Evolutionary conservation across 129 eudicot species (phyloP), one percentile per base, ranked within the genome.

Genomic region (Flaveria sonorensis): DNA sequence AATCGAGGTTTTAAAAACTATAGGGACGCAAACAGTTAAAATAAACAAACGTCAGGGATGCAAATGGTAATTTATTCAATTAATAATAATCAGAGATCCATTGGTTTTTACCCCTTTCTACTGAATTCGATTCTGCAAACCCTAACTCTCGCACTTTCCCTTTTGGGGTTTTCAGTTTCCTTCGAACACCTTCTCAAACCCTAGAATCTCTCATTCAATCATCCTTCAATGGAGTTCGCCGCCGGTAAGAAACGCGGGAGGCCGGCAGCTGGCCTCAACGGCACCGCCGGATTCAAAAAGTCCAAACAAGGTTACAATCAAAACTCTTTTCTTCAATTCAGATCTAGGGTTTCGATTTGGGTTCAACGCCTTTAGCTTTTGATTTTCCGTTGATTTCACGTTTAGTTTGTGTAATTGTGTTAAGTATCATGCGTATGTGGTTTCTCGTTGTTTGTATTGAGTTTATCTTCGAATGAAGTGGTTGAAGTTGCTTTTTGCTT

Each of bases 241-340:
- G 85, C 68, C 36, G 87, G 80, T 84, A 83, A 83, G 59, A 92
- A 87, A 77, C 89, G 97, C 66, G 89, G 85, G 3, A 81, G 91
- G 74, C 75, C 81, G 1, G 86, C 82, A 13, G 84, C 76, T 51
- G 87, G 84, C 19, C 19, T 85, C 24, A 92, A 89, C 53, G 96
- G 96, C 43, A 87, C 84, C 83, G 83, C 88, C 39, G 85, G 80
- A 10, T 86, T 87, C 72, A 92, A 92, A 83, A 89, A 92, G 77
- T 79, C 84, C 71, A 87, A 85, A 50, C 92, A 80, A 87, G 97
- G 97, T 89, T 51, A 68, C 56, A 60, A 68, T 74, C 20, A 16
- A 20, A 24, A 16, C 81, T 24, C 62, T 24, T 24, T 68, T 66
- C 13, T 57, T 53, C 30, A 13, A n/a, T 32, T 18, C 23, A 68